A percentile compares a stretch with the other conserved stretches of the same genome.
Evolutionary conservation across 345 rosid genomes (phyloP).

Genomic region (Rhodomyrtus tomentosa): DNA sequence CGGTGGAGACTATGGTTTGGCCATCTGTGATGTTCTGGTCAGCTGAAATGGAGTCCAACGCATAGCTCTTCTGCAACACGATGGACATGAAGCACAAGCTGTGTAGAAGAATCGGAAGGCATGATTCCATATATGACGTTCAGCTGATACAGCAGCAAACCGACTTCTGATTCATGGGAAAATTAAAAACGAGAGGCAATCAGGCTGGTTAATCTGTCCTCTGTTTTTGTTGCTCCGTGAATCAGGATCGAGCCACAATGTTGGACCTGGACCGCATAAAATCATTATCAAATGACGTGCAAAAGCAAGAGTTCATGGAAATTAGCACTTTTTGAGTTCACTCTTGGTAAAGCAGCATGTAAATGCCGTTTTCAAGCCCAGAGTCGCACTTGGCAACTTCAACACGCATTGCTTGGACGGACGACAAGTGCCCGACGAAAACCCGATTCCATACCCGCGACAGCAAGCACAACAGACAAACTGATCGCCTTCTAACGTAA

Average conservation of each 20-base stretch:
- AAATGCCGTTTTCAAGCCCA: too few species aligned
- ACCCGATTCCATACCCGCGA: not conserved
- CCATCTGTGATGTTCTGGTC: not conserved
- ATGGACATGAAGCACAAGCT: not conserved
- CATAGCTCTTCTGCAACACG: not conserved
- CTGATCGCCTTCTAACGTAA: not conserved
- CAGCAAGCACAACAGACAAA: not conserved
- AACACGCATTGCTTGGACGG: not conserved
- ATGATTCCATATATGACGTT: not conserved
- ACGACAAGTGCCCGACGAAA: not conserved
- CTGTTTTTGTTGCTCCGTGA: not conserved
- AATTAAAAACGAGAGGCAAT: not conserved
- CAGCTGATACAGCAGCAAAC: not conserved
- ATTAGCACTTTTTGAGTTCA: too few species aligned
- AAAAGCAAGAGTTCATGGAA: too few species aligned
- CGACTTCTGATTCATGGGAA: not conserved
- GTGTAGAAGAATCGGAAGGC: not conserved
- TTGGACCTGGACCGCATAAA: not conserved
- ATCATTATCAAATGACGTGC: not conserved
- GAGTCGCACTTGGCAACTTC: too few species aligned
- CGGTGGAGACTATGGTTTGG: constrained; percentile 1
- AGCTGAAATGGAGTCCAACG: not conserved
- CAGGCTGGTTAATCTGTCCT: not conserved
- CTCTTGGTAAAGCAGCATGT: too few species aligned
- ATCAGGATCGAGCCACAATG: not conserved